Evolutionary conservation across 2,329 filamentous ascomycete species (phyloP).

Genomic region (Immersiporthe knoxdaviesiana): DNA sequence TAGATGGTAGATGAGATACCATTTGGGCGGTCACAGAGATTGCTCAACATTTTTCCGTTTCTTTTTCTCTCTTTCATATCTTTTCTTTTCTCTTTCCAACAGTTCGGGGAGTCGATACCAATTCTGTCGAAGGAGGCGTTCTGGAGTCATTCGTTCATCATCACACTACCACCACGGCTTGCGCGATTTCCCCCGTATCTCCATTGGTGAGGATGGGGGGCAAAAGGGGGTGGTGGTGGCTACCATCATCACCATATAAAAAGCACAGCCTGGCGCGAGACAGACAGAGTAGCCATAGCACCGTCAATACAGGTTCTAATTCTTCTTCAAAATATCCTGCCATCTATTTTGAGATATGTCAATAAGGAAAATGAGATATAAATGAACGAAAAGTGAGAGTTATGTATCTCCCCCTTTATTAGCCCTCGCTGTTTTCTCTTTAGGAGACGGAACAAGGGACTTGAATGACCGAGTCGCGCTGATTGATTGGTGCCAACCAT

Average conservation of each 20-base stretch:
- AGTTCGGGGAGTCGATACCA: constrained; percentile 17
- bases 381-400: neutral
- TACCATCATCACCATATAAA: neutral
- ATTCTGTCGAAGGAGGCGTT: constrained; percentile 19
- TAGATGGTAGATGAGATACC: neutral
- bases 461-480: neutral
- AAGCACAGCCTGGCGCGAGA: neutral
- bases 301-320: neutral
- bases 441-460: neutral
- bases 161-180: neutral
- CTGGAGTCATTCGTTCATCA: constrained; percentile 3
- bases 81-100: neutral
- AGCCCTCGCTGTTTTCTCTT: neutral
- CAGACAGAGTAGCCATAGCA: neutral
- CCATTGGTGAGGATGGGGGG: neutral
- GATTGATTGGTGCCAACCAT: neutral
- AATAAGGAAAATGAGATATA: neutral
- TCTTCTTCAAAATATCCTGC: no score
- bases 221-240: neutral
- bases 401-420: neutral
- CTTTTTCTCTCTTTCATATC: neutral
- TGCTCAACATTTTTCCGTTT: neutral
- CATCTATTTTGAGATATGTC: neutral
- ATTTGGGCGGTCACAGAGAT: neutral
- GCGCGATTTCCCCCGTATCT: neutral